Percentiles rank a stretch among this genome's conserved stretches.
Evolutionary conservation across 73 alveolate genomes (phyloP).

Genomic region (Stentor coeruleus): DNA sequence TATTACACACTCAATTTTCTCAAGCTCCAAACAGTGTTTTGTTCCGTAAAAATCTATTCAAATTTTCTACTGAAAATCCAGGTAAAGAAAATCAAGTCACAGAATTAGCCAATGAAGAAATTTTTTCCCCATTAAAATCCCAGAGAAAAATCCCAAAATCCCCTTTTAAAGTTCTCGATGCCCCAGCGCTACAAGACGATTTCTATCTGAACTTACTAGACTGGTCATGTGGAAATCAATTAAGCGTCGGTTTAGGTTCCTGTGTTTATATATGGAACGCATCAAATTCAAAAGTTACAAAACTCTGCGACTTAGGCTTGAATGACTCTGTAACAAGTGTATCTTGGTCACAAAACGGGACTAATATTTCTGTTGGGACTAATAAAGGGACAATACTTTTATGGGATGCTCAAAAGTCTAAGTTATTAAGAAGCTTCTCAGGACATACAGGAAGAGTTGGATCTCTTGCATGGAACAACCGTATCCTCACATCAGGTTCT

Average conservation of each 20-base stretch:
- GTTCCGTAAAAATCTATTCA: neutral
- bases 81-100: neutral
- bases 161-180: slow-evolving; percentile 99
- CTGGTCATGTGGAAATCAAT: slow-evolving; percentile 92
- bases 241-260: slow-evolving; percentile 95
- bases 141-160: slow-evolving; percentile 94
- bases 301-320: slow-evolving; percentile 81
- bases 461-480: slow-evolving; percentile 92
- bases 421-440: slow-evolving; percentile 28
- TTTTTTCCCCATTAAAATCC: slow-evolving; percentile 29
- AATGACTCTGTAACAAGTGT: slow-evolving; percentile 90
- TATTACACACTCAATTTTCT: neutral
- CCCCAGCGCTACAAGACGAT: slow-evolving; percentile 98
- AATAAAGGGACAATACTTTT: slow-evolving; percentile 28
- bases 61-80: neutral
- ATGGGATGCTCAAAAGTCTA: neutral
- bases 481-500: slow-evolving; percentile 81
- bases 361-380: slow-evolving; percentile 42
- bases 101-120: neutral
- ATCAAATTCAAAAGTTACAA: slow-evolving; percentile 69
- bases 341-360: slow-evolving; percentile 82
- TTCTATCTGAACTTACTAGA: slow-evolving; percentile 97
- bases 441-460: slow-evolving; percentile 99
- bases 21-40: neutral
- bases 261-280: slow-evolving; percentile 80